Evolutionary conservation across 2,329 filamentous ascomycete genomes (phyloP), one percentile per base, ranked within the genome.

Genomic region (Verticillium nubilum): DNA sequence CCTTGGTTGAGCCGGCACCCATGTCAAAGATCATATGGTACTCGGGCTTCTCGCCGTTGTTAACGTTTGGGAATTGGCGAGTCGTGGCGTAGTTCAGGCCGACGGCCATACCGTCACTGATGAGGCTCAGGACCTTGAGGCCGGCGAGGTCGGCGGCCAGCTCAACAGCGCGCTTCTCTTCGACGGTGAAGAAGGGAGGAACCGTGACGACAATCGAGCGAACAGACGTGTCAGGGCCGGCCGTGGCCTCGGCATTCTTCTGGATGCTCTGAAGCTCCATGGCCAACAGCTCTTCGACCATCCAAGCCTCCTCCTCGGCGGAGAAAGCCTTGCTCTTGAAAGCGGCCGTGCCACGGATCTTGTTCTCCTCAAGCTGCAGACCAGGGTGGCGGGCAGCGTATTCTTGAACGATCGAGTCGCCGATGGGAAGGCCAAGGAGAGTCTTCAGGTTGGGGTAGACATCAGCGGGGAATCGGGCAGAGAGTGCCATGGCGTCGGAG

Each of bases 21-120:
- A 99, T 98, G 72, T 99, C 95, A 70, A 95, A 99, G 29, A 99
- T 86, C 72, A 99, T 78, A 76, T 99, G 92, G 67, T 93, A 86
- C 75, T 99, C 95, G 0, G 95, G 89, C 78, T 92, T 92, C 64
- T 85, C 89, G 58, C 91, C 92, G 58, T 95, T 88, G 59, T 86
- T 90, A 61, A 95, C 80, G 67, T 86, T 92, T 37, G 93, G 92
- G 74, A 98, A 99, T 17, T 90, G 92, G 68, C 95, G 86, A 69
- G 86, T 90, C 28, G 92, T 97, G 52, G 95, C 95, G 74, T 98
- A 99, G 77, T 99, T 96, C 66, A 99, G 77, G 27, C 92, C 95
- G 60, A 99, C 94, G 31, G 95, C 92, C 62, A 97, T 77, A 17
- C 93, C 93, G 70, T 99, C 95, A 65, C 89, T 95, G 64, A 99